phyloP scores from a whole-genome alignment of 345 rosid species.

The Atalantia buxifolia region DNA sequence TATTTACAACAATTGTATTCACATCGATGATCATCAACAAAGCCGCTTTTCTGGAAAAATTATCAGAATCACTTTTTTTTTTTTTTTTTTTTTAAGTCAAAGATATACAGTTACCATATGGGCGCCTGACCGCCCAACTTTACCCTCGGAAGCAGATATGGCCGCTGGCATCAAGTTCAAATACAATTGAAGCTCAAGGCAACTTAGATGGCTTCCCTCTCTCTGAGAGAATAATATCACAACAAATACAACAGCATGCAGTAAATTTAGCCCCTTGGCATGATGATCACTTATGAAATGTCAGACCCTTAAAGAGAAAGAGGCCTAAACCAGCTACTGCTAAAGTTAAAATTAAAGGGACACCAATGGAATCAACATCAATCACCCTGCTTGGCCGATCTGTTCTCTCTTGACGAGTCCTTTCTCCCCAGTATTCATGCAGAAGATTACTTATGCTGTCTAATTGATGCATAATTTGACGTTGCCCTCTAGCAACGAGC shows the following conservation, averaged over 20 bases:
- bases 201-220: background rate
- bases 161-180: background rate
- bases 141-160: background rate
- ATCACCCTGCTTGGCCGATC: slow-evolving; percentile 28
- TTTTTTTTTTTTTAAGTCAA: background rate
- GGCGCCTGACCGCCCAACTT: background rate
- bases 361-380: slow-evolving; percentile 28
- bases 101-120: background rate
- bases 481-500: slow-evolving; percentile 67
- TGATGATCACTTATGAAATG: slow-evolving; percentile 31
- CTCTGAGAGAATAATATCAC: background rate
- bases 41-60: background rate
- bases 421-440: slow-evolving; percentile 66
- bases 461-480: slow-evolving; percentile 84
- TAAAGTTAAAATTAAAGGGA: slow-evolving; percentile 58
- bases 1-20: background rate
- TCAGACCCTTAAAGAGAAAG: slow-evolving; percentile 35
- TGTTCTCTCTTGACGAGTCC: slow-evolving; percentile 50
- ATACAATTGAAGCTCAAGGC: background rate
- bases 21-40: background rate
- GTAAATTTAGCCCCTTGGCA: background rate
- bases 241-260: background rate
- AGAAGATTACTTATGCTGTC: slow-evolving; percentile 73
- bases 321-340: slow-evolving; percentile 65
- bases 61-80: background rate